Conservation (phyloP, 2,329 filamentous ascomycete species). For the Claviceps digitariae region DNA sequence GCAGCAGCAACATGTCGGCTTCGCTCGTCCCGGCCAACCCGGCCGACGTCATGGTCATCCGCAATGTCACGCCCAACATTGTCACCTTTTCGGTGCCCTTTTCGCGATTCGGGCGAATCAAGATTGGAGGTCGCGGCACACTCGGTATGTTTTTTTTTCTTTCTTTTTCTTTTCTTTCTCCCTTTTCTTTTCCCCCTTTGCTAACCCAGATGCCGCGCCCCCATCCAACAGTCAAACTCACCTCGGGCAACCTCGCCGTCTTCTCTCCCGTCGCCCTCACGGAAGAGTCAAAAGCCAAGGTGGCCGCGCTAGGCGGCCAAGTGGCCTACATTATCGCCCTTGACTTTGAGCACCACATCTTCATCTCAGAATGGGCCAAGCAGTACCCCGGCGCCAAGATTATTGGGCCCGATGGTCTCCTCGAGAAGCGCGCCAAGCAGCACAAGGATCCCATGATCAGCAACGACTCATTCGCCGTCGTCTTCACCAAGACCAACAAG, state of each 20-base stretch:
- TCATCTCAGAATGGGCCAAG: slow-evolving; percentile 70
- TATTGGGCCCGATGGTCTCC: slow-evolving; percentile 69
- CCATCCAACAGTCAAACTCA: slow-evolving; percentile 71
- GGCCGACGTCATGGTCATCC: slow-evolving; percentile 77
- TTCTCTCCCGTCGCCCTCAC: slow-evolving; percentile 89
- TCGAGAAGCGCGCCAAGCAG: slow-evolving; percentile 61
- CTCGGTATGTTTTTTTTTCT: slow-evolving; percentile 42
- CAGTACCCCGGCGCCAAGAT: slow-evolving; percentile 69
- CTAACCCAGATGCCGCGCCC: too few relatives aligned
- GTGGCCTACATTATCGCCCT: slow-evolving; percentile 77
- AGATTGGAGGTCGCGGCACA: slow-evolving; percentile 77
- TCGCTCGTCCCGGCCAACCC: slow-evolving; percentile 59
- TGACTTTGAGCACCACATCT: slow-evolving; percentile 92
- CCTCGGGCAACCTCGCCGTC: slow-evolving; percentile 65
- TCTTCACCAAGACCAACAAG: slow-evolving; percentile 50
- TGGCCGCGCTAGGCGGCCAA: slow-evolving; percentile 50
- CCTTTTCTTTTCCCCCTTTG: not conserved
- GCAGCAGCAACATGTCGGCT: slow-evolving; percentile 36
- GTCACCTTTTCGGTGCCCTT: slow-evolving; percentile 77
- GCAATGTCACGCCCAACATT: slow-evolving; percentile 66
- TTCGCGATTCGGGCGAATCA: slow-evolving; percentile 61
- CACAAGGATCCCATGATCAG: slow-evolving; percentile 31
- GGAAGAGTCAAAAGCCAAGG: slow-evolving; percentile 51
- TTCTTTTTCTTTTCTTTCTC: not conserved
- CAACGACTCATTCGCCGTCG: slow-evolving; percentile 46